Evolutionary conservation across 352 stramenopile genomes (phyloP).

Genomic region (Phytophthora crassamura): DNA sequence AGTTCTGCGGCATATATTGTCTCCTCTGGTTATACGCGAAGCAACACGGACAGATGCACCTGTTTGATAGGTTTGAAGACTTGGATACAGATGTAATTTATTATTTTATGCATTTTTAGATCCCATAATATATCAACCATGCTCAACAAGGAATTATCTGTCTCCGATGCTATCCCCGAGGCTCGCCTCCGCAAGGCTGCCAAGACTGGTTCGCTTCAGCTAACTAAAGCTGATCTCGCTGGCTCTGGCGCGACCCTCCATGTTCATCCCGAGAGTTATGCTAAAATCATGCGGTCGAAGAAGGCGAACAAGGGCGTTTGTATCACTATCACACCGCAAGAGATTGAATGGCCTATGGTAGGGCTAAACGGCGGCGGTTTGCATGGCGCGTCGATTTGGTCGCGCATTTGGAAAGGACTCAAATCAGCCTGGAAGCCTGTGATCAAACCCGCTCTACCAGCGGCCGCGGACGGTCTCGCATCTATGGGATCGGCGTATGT

Average conservation of each 20-base stretch:
- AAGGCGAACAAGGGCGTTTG: neutral
- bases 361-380: neutral
- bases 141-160: conserved; percentile 10
- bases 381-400: too few species aligned
- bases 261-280: conserved; percentile 11
- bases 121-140: neutral
- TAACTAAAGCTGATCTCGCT: conserved; percentile 5
- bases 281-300: neutral
- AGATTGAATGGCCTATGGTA: too few species aligned
- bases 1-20: conserved; percentile 17
- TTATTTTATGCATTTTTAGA: neutral
- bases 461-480: neutral
- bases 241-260: conserved; percentile 4
- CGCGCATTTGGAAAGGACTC: too few species aligned
- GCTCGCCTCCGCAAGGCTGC: neutral
- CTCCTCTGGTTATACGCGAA: conserved; percentile 20
- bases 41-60: conserved; percentile 9
- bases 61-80: conserved; percentile 19
- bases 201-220: conserved; percentile 2
- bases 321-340: too few species aligned
- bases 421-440: too few species aligned
- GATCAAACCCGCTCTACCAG: neutral
- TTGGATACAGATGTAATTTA: conserved; percentile 12
- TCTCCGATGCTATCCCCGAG: conserved; percentile 6
- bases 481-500: neutral